These are phyloP conservation scores for Elongisporangium senticosum DNA, from an alignment of 352 stramenopile species.

Conservation along the genomic window DNA sequence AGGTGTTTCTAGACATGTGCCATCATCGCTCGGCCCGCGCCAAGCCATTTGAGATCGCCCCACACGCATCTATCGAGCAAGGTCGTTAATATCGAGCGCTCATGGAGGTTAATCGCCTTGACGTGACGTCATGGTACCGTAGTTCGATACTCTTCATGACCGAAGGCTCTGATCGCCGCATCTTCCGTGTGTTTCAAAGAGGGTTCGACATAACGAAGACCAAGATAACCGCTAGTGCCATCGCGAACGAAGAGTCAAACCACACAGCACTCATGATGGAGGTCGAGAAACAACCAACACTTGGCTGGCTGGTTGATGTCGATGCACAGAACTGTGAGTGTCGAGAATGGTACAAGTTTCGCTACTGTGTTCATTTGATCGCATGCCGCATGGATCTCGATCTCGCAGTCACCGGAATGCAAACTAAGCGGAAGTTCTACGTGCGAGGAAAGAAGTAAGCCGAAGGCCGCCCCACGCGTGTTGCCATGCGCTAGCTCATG, in stretches of 20 bases:
- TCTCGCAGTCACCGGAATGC: no score
- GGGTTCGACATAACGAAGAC: no score
- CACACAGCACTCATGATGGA: constrained; percentile 1
- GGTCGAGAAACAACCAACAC: constrained; percentile 3
- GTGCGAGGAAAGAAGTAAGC: no score
- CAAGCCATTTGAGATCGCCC: background rate
- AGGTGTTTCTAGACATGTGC: constrained; percentile 1
- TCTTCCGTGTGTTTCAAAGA: no score
- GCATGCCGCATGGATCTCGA: background rate
- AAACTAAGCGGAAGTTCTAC: no score
- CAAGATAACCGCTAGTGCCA: no score
- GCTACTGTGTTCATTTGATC: constrained; percentile 10
- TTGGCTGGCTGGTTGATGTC: constrained; percentile 8
- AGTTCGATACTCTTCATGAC: background rate
- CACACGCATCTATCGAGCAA: no score
- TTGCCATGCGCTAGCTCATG: no score
- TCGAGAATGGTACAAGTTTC: constrained; percentile 5
- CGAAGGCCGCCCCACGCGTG: no score
- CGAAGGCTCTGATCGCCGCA: background rate
- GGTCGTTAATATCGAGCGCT: no score
- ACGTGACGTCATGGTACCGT: background rate
- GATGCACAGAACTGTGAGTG: constrained; percentile 3
- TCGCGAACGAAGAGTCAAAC: background rate
- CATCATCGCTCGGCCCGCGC: background rate
- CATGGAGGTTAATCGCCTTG: no score